Base-by-base conservation (phyloP, 768 basidiomycete genomes). In the Boletellus ananas region DNA sequence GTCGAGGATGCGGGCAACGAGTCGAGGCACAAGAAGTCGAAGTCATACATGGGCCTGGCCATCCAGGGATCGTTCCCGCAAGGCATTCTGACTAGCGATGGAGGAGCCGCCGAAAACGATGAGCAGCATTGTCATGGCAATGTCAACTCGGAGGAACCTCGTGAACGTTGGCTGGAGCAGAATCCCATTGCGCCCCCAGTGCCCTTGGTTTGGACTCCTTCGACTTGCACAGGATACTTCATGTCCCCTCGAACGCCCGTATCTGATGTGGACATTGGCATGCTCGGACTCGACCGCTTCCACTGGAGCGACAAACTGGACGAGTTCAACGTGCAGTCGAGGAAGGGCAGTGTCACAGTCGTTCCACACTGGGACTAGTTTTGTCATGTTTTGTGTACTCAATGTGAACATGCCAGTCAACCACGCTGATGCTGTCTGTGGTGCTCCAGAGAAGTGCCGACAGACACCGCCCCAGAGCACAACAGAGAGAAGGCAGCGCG, bases 331-430 rank as follows among this genome's bases (percentile, higher is more conserved):
- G 34, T 47, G 56, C 20, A 55, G 7, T 13, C 59, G 11, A 64
- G 52, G 21, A 51, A 57, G 17, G 65, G 67, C 21, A 64, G 63
- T 6, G 0, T 51, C 3, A 60, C 51, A 6, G n/a, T 64, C 27
- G 34, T 64, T 13, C 57, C 61, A 4, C 33, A 61, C 4, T 61
- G 44, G 54, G 50, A 52, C 23, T 51, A 18, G 6, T 18, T 17
- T 37, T 5, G 27, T 42, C 69, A 69, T 68, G 68, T 67, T 29
- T 11, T 29, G 29, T 68, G 67, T 66, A 67, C 63, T 62, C 66
- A 48, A 35, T 29, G 25, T 47, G 25, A 27, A 27, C 7, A 29
- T 10, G 29, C 29, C 4, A 25, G 23, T 25, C 36, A 40, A 27
- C 6, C n/a, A 25, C 11, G 7, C 31, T 31, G 44, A 23, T 40